Conservation (phyloP, 1,139 yeast genomes). For the Candida smagusa region DNA sequence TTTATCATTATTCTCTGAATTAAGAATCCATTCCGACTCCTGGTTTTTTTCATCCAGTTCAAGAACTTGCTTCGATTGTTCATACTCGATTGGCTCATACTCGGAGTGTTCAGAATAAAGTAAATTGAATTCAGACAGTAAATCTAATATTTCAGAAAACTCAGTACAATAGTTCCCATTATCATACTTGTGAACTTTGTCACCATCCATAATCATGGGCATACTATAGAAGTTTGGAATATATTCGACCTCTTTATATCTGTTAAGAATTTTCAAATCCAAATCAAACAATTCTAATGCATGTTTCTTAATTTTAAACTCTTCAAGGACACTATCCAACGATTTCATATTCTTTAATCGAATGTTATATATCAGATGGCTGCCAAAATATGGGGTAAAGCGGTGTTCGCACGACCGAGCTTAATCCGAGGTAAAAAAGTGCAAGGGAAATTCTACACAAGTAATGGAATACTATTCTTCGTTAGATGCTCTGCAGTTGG, state of each 20-base stretch:
- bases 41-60: too few species aligned
- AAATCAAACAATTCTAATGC: slow-evolving; percentile 20
- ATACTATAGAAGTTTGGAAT: slow-evolving; percentile 8
- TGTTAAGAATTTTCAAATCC: slow-evolving; percentile 6
- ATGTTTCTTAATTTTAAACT: slow-evolving; percentile 16
- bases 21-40: too few species aligned
- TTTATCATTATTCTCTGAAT: too few species aligned
- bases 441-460: background rate
- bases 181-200: background rate
- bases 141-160: background rate
- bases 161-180: background rate
- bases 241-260: slow-evolving; percentile 8
- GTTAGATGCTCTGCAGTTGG: slow-evolving; percentile 70
- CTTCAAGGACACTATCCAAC: slow-evolving; percentile 18
- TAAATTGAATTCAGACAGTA: background rate
- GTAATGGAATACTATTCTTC: slow-evolving; percentile 81
- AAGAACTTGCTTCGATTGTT: too few species aligned
- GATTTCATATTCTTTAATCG: slow-evolving; percentile 23
- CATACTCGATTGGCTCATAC: too few species aligned
- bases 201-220: slow-evolving; percentile 10
- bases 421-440: background rate
- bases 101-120: background rate
- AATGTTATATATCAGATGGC: slow-evolving; percentile 5
- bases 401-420: background rate
- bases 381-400: slow-evolving; percentile 5